Evolutionary conservation across 352 stramenopile species (phyloP), one percentile per base, ranked within the genome.

Genomic region (Phytopythium sindhum): DNA sequence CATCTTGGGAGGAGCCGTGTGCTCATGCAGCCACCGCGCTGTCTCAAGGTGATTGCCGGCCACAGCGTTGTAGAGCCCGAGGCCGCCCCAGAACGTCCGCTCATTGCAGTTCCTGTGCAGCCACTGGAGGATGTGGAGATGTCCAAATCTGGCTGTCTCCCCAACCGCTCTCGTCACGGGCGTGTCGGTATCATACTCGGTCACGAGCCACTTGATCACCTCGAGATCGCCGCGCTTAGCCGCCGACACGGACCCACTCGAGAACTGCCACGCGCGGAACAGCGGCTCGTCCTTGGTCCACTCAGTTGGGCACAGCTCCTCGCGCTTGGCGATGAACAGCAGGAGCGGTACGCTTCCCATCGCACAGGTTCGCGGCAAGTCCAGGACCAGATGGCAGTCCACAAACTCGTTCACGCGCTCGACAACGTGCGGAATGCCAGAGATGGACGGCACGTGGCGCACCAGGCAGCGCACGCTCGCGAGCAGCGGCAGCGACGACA

Each of bases 81-180:
- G 70, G 2, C 64, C 68, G 0, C 67, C 68, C 68, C 68, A 74
- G 52, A 70, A 74, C 21, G 70, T 57, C 21, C 70, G 67, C 26
- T 70, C 63, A 28, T 70, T 59, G 28, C 8, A 52, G 21, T 73
- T 41, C 0, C 59, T 26, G n/a, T 75, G 65, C 7, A 75, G 39
- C 69, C 69, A 75, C 42, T 24, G 29, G 1, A 75, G 33, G 9
- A 75, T 62, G 1, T 60, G 11, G 11, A 75, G 23, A 17, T 70
- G 65, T 15, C 69, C 69, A 23, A 65, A n/a, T 9, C 19, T 21
- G 19, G 48, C 23, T 10, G 48, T 24, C 23, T 56, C 48, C 48
- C 37, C 48, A 9, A 56, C 48, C 24, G 24, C 48, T 37, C 28
- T 37, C 3, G n/a, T 35, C 48, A 56, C 48, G 24, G 48, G 23